A percentile compares a stretch with the other conserved stretches of the same genome.
Conservation (phyloP, 345 rosid genomes). For the Citrus reticulata region DNA sequence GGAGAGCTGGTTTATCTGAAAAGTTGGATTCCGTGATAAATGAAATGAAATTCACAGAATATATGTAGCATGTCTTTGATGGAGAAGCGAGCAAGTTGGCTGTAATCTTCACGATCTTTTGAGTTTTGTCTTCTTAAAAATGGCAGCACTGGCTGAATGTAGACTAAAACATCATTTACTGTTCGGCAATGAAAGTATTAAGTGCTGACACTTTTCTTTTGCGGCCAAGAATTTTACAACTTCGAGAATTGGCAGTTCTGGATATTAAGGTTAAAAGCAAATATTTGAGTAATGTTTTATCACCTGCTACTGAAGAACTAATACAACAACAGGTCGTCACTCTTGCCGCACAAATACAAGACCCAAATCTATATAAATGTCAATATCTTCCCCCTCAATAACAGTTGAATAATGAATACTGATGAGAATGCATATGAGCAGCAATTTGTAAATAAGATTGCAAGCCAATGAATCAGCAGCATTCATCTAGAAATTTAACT, state of each 20-base stretch:
- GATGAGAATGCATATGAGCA: too few relatives aligned
- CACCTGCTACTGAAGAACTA: not conserved
- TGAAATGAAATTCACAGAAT: slow-evolving; percentile 26
- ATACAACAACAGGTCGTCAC: too few relatives aligned
- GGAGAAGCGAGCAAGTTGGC: not conserved
- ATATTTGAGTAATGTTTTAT: not conserved
- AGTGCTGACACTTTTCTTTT: too few relatives aligned
- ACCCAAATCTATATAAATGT: not conserved
- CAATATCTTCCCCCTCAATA: too few relatives aligned
- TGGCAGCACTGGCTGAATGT: not conserved
- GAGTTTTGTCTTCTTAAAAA: not conserved
- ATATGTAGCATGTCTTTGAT: slow-evolving; percentile 5
- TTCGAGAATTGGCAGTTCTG: too few relatives aligned
- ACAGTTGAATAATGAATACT: too few relatives aligned
- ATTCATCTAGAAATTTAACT: too few relatives aligned
- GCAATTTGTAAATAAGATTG: too few relatives aligned
- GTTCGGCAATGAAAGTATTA: not conserved
- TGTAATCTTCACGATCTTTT: not conserved
- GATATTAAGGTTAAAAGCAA: not conserved
- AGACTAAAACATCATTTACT: not conserved
- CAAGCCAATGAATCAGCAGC: not conserved
- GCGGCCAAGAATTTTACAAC: too few relatives aligned
- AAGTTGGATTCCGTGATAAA: slow-evolving; percentile 23
- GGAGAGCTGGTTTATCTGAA: slow-evolving; percentile 29
- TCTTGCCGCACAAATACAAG: not conserved